These are phyloP conservation scores for Cordyceps cicadae DNA, from an alignment of 2,329 filamentous ascomycete species.

Conservation along the genomic window DNA sequence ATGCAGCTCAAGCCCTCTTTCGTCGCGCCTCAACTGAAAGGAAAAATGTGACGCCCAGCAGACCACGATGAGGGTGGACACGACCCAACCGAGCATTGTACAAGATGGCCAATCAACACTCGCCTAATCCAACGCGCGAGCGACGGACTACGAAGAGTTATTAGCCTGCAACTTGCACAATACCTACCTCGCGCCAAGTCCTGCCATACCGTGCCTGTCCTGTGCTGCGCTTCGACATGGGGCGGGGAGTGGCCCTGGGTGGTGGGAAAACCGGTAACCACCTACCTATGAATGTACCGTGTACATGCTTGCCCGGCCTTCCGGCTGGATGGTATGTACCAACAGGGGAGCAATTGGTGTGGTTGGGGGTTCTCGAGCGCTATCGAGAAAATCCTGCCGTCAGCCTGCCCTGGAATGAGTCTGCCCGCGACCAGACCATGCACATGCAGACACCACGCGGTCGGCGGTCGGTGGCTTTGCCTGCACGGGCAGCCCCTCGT, in stretches of 20 bases:
- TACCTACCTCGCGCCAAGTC: not conserved
- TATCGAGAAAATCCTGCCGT: not conserved
- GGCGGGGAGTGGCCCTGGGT: not conserved
- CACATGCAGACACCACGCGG: not conserved
- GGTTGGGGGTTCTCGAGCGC: constrained; percentile 8
- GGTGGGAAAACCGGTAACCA: not conserved
- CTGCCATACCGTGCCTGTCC: not conserved
- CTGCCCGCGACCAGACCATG: not conserved
- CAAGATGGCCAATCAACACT: not conserved
- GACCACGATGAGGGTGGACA: not conserved
- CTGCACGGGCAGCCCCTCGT: not conserved
- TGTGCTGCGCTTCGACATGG: not conserved
- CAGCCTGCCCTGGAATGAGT: not conserved
- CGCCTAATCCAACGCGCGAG: not conserved
- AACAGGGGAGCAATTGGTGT: too few relatives aligned
- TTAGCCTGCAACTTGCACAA: not conserved
- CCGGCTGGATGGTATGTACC: too few relatives aligned
- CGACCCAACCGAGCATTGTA: not conserved
- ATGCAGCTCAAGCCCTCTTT: not conserved
- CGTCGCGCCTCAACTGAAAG: not conserved
- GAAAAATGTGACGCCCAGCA: not conserved
- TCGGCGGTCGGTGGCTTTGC: not conserved
- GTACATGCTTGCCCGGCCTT: not conserved
- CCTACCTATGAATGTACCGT: not conserved
- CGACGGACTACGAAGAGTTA: too few relatives aligned